Percentiles rank a stretch among this genome's conserved stretches.
These are phyloP conservation scores for Aureobasidium sp. DNA, from an alignment of 2,329 filamentous ascomycete species.

Conservation along the genomic window DNA sequence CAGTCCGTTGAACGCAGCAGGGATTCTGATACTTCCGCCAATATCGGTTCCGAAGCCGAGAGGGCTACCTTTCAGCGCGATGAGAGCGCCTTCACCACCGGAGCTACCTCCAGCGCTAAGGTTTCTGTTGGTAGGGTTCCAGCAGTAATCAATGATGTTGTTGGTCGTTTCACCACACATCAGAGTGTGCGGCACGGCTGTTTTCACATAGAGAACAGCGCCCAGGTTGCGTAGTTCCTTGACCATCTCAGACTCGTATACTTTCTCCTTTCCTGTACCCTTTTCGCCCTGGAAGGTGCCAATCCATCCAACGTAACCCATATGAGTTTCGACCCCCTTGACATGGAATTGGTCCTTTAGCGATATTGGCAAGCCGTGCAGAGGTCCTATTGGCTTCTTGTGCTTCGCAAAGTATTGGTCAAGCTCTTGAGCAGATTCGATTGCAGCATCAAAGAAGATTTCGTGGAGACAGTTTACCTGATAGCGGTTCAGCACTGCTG, in stretches of 20 bases:
- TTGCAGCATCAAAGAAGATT: slow-evolving; percentile 39
- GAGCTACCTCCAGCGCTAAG: slow-evolving; percentile 49
- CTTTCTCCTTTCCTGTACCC: slow-evolving; percentile 40
- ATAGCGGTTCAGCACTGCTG: background rate
- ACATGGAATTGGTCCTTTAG: slow-evolving; percentile 44
- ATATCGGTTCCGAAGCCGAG: slow-evolving; percentile 50
- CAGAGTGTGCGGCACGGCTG: slow-evolving; percentile 47
- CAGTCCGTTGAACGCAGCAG: slow-evolving; percentile 50
- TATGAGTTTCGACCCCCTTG: slow-evolving; percentile 36
- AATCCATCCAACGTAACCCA: slow-evolving; percentile 61
- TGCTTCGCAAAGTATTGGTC: slow-evolving; percentile 31
- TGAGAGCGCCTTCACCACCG: slow-evolving; percentile 50
- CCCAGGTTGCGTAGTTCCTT: slow-evolving; percentile 44
- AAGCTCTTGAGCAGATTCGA: slow-evolving; percentile 31
- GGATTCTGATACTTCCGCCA: slow-evolving; percentile 50
- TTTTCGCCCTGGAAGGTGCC: slow-evolving; percentile 49
- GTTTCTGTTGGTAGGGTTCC: slow-evolving; percentile 48
- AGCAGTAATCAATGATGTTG: slow-evolving; percentile 50
- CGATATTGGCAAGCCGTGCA: slow-evolving; percentile 40
- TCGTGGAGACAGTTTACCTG: slow-evolving; percentile 34
- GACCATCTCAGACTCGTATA: slow-evolving; percentile 51
- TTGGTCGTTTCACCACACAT: slow-evolving; percentile 54
- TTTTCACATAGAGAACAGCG: slow-evolving; percentile 48
- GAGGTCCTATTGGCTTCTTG: slow-evolving; percentile 33
- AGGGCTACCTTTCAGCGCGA: slow-evolving; percentile 44